These are phyloP conservation scores for Globisporangium okanoganense DNA, from an alignment of 352 stramenopile species.

Conservation along the genomic window DNA sequence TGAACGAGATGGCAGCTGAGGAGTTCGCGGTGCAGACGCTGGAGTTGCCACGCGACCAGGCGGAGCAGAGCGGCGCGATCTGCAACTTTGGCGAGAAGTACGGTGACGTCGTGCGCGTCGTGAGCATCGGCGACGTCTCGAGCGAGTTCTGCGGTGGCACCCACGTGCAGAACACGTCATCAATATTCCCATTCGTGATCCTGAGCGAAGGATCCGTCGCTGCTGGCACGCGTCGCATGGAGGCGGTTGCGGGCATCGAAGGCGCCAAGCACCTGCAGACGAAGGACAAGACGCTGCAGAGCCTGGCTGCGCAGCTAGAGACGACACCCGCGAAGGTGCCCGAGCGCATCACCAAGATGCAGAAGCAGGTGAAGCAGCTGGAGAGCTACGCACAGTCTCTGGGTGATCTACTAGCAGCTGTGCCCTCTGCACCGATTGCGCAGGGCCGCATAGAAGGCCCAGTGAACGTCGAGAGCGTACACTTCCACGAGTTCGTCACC, in stretches of 20 bases:
- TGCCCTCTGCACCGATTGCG: conserved; percentile 34
- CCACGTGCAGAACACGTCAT: conserved; percentile 42
- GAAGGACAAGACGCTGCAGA: conserved; percentile 44
- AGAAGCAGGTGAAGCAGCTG: conserved; percentile 68
- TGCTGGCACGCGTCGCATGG: conserved; percentile 70
- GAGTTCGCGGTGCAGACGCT: conserved; percentile 34
- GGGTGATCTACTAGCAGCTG: conserved; percentile 38
- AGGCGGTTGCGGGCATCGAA: conserved; percentile 51
- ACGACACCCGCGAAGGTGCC: conserved; percentile 58
- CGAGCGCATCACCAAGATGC: conserved; percentile 61
- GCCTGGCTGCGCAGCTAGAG: conserved; percentile 49
- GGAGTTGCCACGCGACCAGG: conserved; percentile 39
- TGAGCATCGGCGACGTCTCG: conserved; percentile 48
- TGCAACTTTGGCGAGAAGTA: conserved; percentile 85
- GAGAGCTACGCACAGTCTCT: conserved; percentile 50
- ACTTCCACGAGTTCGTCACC: conserved; percentile 26
- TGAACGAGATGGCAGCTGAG: conserved; percentile 54
- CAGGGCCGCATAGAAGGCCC: conserved; percentile 21
- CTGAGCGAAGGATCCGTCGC: conserved; percentile 76
- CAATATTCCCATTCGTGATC: conserved; percentile 71
- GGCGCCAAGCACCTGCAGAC: conserved; percentile 53
- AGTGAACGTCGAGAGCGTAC: conserved; percentile 17
- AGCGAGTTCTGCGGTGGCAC: conserved; percentile 80
- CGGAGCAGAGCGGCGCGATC: conserved; percentile 62
- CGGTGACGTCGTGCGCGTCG: conserved; percentile 74